These are phyloP conservation scores for Gonapodya prolifera DNA, from an alignment of 192 early-diverging fungal species.

Conservation along the genomic window DNA sequence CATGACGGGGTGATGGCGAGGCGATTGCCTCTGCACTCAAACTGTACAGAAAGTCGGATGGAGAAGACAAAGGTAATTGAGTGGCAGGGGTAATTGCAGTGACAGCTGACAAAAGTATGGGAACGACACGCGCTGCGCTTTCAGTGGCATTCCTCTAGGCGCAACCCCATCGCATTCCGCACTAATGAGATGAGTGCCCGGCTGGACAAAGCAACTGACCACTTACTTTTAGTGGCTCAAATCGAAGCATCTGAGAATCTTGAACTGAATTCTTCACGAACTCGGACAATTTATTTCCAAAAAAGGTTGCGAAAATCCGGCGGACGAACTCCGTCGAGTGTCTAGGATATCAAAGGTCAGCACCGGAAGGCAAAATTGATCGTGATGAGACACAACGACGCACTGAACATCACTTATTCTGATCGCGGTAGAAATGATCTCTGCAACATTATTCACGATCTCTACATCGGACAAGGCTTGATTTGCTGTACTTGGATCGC, in stretches of 20 bases:
- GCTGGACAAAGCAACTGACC: not conserved
- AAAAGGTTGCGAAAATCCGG: too few relatives aligned
- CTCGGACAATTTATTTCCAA: too few relatives aligned
- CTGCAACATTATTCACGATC: not conserved
- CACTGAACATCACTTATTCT: not conserved
- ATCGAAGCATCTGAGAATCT: not conserved
- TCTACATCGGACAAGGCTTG: not conserved
- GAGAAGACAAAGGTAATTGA: not conserved
- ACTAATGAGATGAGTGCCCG: not conserved
- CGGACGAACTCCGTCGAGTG: too few relatives aligned
- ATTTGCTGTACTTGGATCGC: not conserved
- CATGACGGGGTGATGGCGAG: not conserved
- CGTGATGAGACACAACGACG: too few relatives aligned
- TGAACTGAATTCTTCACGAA: too few relatives aligned
- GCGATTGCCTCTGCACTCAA: not conserved
- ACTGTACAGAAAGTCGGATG: not conserved
- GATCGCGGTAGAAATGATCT: not conserved
- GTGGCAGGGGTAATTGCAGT: not conserved
- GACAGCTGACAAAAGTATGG: not conserved
- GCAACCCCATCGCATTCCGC: too few relatives aligned
- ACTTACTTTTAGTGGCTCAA: not conserved
- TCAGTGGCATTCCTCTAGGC: not conserved
- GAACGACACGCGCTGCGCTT: not conserved
- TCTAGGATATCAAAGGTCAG: too few relatives aligned
- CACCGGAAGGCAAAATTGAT: too few relatives aligned